Percentiles rank a stretch among this genome's conserved stretches.
These are phyloP conservation scores for Bipolaris gigantea DNA, from an alignment of 2,329 filamentous ascomycete genomes.

Conservation along the genomic window DNA sequence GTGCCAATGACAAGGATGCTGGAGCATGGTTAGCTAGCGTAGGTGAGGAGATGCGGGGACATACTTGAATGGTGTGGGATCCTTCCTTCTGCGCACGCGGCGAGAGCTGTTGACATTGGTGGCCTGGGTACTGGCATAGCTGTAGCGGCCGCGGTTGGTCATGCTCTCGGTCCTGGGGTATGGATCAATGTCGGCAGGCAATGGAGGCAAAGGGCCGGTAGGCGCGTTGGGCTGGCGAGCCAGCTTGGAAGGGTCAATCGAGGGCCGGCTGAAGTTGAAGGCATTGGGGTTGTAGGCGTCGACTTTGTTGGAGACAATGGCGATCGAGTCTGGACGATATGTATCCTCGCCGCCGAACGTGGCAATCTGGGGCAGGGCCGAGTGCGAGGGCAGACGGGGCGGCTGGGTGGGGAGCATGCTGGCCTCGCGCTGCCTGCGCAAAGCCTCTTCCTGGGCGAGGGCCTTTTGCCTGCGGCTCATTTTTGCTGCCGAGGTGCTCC, in stretches of 20 bases:
- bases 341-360: slow-evolving; percentile 64
- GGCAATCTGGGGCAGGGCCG: slow-evolving; percentile 54
- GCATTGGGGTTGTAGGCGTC: slow-evolving; percentile 31
- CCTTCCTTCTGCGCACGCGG: slow-evolving; percentile 87
- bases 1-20: slow-evolving; percentile 91
- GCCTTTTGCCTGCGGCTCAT: slow-evolving; percentile 62
- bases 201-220: slow-evolving; percentile 29
- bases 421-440: slow-evolving; percentile 59
- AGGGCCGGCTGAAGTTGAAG: slow-evolving; percentile 44
- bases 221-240: slow-evolving; percentile 37
- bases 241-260: slow-evolving; percentile 39
- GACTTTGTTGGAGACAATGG: slow-evolving; percentile 63
- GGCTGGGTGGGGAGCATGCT: slow-evolving; percentile 60
- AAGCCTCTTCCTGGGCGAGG: slow-evolving; percentile 54
- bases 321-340: slow-evolving; percentile 61
- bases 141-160: slow-evolving; percentile 93
- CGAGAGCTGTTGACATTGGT: slow-evolving; percentile 93
- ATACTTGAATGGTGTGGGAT: slow-evolving; percentile 98
- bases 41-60: slow-evolving; percentile 44
- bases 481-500: slow-evolving; percentile 40
- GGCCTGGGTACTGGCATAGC: slow-evolving; percentile 88
- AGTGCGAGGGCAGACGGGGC: slow-evolving; percentile 58
- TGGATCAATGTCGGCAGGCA: slow-evolving; percentile 67
- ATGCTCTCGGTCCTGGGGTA: slow-evolving; percentile 90
- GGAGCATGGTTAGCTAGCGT: slow-evolving; percentile 18